Evolutionary conservation across 2,329 filamentous ascomycete species (phyloP).

Genomic region (Tolypocladium inflatum): DNA sequence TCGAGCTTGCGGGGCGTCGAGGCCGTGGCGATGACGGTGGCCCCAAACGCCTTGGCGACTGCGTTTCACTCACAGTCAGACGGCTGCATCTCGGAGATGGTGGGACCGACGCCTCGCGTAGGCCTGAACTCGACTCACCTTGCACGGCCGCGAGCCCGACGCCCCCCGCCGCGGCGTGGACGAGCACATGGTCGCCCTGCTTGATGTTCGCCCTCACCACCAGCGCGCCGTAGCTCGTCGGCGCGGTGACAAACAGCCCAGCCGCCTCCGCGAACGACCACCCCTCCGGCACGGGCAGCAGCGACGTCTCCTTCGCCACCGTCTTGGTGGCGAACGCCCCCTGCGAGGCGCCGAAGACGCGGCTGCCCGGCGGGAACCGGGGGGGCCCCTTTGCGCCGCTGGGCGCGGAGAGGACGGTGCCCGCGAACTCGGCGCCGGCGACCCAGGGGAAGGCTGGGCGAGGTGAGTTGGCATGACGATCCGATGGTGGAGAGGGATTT

Average conservation of each 20-base stretch:
- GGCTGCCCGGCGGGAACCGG: conserved; percentile 67
- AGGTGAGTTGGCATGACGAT: background rate
- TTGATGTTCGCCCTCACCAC: conserved; percentile 70
- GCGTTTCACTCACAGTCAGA: background rate
- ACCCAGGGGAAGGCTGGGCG: conserved; percentile 68
- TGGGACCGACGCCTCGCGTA: too few species aligned
- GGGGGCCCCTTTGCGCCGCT: conserved; percentile 33
- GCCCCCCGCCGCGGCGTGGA: conserved; percentile 87
- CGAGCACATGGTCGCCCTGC: conserved; percentile 74
- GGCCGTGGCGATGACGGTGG: conserved; percentile 87
- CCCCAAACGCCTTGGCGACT: conserved; percentile 84
- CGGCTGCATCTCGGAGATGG: background rate
- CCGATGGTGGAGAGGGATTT: background rate
- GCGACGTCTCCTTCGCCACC: conserved; percentile 51
- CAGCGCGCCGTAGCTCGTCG: conserved; percentile 78
- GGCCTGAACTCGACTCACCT: conserved; percentile 23
- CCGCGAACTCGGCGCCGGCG: conserved; percentile 79
- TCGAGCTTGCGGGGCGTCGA: conserved; percentile 71
- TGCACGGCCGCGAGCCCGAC: conserved; percentile 89
- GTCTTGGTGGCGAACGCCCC: conserved; percentile 79
- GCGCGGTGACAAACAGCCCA: conserved; percentile 84
- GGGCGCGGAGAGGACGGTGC: conserved; percentile 62
- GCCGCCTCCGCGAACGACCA: conserved; percentile 83
- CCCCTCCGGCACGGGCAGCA: conserved; percentile 67
- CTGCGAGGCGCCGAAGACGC: conserved; percentile 79